These are phyloP conservation scores for Pythium diclinum DNA, from an alignment of 352 stramenopile genomes.

Conservation along the genomic window DNA sequence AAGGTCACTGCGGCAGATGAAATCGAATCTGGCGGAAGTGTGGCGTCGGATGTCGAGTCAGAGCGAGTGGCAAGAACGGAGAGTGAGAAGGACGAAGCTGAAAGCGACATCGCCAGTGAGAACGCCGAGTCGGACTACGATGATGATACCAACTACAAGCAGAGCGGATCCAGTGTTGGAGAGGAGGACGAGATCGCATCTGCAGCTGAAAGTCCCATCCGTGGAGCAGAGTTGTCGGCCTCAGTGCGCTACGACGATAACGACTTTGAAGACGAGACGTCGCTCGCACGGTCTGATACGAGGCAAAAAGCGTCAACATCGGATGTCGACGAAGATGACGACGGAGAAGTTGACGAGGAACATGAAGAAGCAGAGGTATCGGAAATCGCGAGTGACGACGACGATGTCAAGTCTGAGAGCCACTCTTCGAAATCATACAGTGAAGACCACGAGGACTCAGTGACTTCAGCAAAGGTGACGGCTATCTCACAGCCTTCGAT, in stretches of 20 bases:
- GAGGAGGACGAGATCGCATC: conserved; percentile 3
- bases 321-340: not conserved
- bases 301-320: not conserved
- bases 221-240: not conserved
- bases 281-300: not conserved
- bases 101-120: not conserved
- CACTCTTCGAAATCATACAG: not conserved
- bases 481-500: not conserved
- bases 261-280: conserved; percentile 20
- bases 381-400: conserved; percentile 1
- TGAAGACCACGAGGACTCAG: not conserved
- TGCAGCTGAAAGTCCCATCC: not conserved
- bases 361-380: not conserved
- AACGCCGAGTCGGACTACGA: not conserved
- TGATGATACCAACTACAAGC: not conserved
- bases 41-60: not conserved
- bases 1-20: not conserved
- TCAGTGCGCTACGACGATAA: conserved; percentile 12
- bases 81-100: not conserved
- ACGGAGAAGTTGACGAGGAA: not conserved
- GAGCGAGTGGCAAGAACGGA: not conserved
- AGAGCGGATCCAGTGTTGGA: not conserved
- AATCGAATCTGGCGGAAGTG: not conserved
- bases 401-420: not conserved
- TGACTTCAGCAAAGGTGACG: not conserved